These are phyloP conservation scores for Royoungia palumana DNA, from an alignment of 768 basidiomycete genomes.

Conservation along the genomic window DNA sequence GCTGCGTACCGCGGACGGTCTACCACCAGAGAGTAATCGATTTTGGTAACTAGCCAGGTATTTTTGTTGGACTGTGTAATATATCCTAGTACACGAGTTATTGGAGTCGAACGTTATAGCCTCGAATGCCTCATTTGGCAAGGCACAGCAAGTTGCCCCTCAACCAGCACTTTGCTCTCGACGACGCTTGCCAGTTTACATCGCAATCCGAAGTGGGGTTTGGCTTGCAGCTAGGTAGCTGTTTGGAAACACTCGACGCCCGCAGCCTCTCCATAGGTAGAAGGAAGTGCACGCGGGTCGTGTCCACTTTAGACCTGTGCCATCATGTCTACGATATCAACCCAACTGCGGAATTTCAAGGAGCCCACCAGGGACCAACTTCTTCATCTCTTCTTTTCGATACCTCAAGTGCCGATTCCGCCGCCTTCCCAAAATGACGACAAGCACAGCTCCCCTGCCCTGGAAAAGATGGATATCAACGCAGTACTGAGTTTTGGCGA, in stretches of 20 bases:
- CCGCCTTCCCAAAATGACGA: conserved; percentile 18
- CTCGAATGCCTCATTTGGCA: conserved; percentile 15
- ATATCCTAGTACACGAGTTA: too few species aligned
- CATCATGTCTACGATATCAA: conserved; percentile 76
- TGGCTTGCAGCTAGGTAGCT: background rate
- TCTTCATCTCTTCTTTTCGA: conserved; percentile 82
- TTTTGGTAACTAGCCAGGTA: conserved; percentile 30
- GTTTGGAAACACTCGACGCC: background rate
- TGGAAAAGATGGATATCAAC: conserved; percentile 81
- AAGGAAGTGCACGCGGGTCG: background rate
- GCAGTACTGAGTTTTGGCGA: conserved; percentile 79
- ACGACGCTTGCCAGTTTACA: background rate
- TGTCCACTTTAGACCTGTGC: conserved; percentile 1
- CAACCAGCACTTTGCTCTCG: conserved; percentile 6
- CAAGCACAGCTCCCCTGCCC: conserved; percentile 34
- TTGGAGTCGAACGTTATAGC: too few species aligned
- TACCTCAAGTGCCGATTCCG: conserved; percentile 46
- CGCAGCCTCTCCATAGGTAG: background rate
- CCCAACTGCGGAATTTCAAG: conserved; percentile 87
- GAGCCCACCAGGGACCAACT: conserved; percentile 89
- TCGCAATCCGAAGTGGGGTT: conserved; percentile 2
- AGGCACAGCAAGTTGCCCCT: conserved; percentile 8
- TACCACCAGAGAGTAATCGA: conserved; percentile 27
- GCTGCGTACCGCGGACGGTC: conserved; percentile 32
- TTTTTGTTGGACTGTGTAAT: too few species aligned